phyloP scores from a whole-genome alignment of 2,329 filamentous ascomycete genomes.

The Akanthomyces dipterigenus region DNA sequence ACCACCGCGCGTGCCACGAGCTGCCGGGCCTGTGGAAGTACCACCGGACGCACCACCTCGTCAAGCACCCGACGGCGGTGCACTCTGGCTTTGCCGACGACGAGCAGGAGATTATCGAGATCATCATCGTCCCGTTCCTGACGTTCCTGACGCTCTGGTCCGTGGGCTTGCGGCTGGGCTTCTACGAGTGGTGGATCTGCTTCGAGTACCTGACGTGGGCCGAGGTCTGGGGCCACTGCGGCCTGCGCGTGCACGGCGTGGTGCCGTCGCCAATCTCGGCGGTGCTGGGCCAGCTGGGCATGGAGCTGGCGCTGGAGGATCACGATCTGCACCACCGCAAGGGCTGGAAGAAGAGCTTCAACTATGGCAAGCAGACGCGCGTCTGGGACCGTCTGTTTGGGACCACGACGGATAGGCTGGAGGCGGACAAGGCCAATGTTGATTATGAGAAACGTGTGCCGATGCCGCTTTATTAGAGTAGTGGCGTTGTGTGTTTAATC shows the following conservation, averaged over 20 bases:
- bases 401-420: background rate
- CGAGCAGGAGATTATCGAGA: conserved; percentile 37
- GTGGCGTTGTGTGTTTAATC: background rate
- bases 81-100: conserved; percentile 34
- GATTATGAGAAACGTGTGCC: background rate
- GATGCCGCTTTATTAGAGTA: background rate
- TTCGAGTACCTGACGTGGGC: conserved; percentile 35
- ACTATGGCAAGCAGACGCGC: conserved; percentile 2
- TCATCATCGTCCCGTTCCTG: conserved; percentile 32
- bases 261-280: conserved; percentile 28
- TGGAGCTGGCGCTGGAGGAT: conserved; percentile 35
- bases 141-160: conserved; percentile 29
- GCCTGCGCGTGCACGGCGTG: conserved; percentile 28
- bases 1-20: conserved; percentile 37
- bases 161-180: conserved; percentile 33
- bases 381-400: conserved; percentile 8
- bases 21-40: conserved; percentile 27
- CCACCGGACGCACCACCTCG: conserved; percentile 38
- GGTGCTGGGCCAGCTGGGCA: conserved; percentile 25
- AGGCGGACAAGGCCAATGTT: background rate
- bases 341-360: conserved; percentile 22
- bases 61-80: conserved; percentile 34
- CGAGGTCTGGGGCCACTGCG: conserved; percentile 33
- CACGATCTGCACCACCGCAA: conserved; percentile 33
- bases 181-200: conserved; percentile 41